Evolutionary conservation across 345 rosid species (phyloP), one percentile per base, ranked within the genome.

Genomic region (Draba incana): DNA sequence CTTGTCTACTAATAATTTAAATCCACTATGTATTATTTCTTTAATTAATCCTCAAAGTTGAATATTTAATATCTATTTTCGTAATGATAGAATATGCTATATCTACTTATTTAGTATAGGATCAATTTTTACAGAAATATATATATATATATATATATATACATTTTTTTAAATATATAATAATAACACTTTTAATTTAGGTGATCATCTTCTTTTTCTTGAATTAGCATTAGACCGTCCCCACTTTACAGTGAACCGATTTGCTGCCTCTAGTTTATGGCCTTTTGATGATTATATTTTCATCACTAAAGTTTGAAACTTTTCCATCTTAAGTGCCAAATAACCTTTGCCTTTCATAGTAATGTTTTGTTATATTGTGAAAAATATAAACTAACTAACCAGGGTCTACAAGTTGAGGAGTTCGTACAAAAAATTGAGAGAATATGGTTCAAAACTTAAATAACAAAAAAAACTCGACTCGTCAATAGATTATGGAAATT

Each of bases 211-310:
- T 24, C n/a, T 3, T 75, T 68, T 61, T 51, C 56, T 69, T 62
- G 65, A 62, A 47, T 75, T 41, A 38, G 56, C 39, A 62, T 8
- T 49, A 46, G 75, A 20, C 20, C 0, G 78, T 55, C 70, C 70
- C 61, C 74, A 75, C 61, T 46, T 62, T 28, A 68, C 54, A 24
- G 67, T 28, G 45, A 45, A 74, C 45, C 58, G 47, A 67, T 61
- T 37, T 59, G 56, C 56, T 74, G 69, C 50, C 37, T 66, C 62
- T 51, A 51, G 31, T 66, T 74, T 30, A 16, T 23, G 28, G 54
- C 14, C 4, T 54, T 74, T 74, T 51, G 42, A 42, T 35, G 20
- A 33, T 42, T 57, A 65, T 58, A 49, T 48, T 65, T 58, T 33
- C 20, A 64, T 57, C 45, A 37, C 14, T 50, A 43, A 66, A 58